Percentiles rank a stretch among this genome's conserved stretches.
phyloP scores from a whole-genome alignment of 495 filamentous ascomycete species.

The Cercophora newfieldiana region DNA sequence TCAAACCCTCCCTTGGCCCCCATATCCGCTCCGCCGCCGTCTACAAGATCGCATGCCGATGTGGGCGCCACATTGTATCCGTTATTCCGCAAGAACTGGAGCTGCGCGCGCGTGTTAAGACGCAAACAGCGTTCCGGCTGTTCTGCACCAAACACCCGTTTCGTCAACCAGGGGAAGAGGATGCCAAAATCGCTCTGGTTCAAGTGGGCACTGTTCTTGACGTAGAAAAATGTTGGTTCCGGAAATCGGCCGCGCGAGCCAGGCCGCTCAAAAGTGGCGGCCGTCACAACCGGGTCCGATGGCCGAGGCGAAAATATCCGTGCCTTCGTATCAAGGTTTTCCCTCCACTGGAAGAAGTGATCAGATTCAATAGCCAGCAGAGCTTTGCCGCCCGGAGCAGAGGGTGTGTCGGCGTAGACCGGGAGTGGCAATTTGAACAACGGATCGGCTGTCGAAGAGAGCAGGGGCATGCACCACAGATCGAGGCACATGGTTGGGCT shows the following conservation, averaged over 20 bases:
- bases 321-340: constrained; percentile 61
- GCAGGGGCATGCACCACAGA: constrained; percentile 70
- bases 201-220: constrained; percentile 62
- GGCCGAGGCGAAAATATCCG: constrained; percentile 55
- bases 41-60: constrained; percentile 49
- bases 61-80: constrained; percentile 52
- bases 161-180: constrained; percentile 68
- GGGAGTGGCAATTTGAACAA: constrained; percentile 69
- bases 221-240: constrained; percentile 63
- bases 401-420: constrained; percentile 47
- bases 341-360: constrained; percentile 70
- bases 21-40: constrained; percentile 25
- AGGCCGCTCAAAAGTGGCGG: constrained; percentile 27
- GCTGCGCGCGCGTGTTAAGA: constrained; percentile 62
- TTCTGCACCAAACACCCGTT: constrained; percentile 56
- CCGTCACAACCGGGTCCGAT: constrained; percentile 26
- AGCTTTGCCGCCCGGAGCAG: constrained; percentile 46
- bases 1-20: constrained; percentile 22
- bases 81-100: constrained; percentile 59
- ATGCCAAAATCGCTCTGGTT: constrained; percentile 77
- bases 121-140: constrained; percentile 62
- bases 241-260: constrained; percentile 25
- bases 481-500: constrained; percentile 67
- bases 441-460: constrained; percentile 51
- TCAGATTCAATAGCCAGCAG: constrained; percentile 67